Percentiles rank a stretch among this genome's conserved stretches.
Conservation (phyloP, 2,329 filamentous ascomycete genomes). For the Ceratocystiopsis sp. region DNA sequence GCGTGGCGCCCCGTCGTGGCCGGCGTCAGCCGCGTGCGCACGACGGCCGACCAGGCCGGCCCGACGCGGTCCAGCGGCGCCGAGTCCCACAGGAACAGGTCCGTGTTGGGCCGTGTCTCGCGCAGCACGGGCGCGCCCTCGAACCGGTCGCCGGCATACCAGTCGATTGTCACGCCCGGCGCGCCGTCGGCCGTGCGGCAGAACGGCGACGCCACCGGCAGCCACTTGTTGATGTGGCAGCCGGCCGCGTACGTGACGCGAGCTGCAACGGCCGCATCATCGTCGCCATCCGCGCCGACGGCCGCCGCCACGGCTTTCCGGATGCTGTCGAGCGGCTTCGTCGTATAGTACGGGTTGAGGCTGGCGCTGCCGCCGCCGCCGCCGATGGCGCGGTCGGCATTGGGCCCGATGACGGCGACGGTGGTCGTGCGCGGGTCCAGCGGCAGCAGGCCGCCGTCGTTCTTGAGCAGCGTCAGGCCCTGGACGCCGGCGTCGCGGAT, state of each 20-base stretch:
- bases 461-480: constrained; percentile 13
- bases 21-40: constrained; percentile 13
- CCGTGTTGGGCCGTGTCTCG: constrained; percentile 8
- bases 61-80: constrained; percentile 6
- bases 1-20: constrained; percentile 11
- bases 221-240: constrained; percentile 8
- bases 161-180: constrained; percentile 8
- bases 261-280: neutral
- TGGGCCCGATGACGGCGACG: constrained; percentile 10
- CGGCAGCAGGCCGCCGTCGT: constrained; percentile 9
- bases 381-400: constrained; percentile 8
- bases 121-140: constrained; percentile 5
- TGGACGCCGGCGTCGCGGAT: constrained; percentile 10
- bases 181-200: neutral
- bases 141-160: constrained; percentile 7
- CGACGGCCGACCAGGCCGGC: constrained; percentile 15
- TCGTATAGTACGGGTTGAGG: constrained; percentile 10
- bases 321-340: constrained; percentile 7
- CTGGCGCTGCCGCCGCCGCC: constrained; percentile 12
- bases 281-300: neutral
- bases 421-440: constrained; percentile 3
- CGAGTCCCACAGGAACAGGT: constrained; percentile 11
- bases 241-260: constrained; percentile 6
- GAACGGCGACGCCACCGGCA: constrained; percentile 3
- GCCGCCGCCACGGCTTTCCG: neutral